Conservation (phyloP, 495 filamentous ascomycete species). For the Immersiella caudata region DNA sequence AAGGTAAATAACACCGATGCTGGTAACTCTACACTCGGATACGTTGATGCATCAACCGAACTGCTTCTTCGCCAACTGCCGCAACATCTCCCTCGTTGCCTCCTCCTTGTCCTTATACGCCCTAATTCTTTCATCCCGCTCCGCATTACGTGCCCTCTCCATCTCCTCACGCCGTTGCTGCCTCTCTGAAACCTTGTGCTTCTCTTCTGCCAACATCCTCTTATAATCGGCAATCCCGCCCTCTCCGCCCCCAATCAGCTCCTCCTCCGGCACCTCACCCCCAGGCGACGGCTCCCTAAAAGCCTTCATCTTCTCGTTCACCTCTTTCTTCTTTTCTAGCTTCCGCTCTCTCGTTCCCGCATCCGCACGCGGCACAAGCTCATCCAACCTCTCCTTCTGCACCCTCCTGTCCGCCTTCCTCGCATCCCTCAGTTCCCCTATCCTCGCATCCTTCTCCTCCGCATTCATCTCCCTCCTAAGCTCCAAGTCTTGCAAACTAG, state of each 20-base stretch:
- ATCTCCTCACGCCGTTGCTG: conserved; percentile 68
- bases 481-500: conserved; percentile 73
- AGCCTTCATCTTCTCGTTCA: conserved; percentile 58
- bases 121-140: conserved; percentile 64
- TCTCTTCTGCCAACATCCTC: conserved; percentile 53
- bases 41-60: conserved; percentile 47
- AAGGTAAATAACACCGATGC: too few relatives aligned
- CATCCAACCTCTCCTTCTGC: conserved; percentile 70
- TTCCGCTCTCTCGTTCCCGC: conserved; percentile 81
- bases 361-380: conserved; percentile 81
- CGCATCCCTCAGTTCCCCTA: conserved; percentile 59
- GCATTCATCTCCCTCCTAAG: conserved; percentile 53
- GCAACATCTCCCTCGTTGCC: conserved; percentile 67
- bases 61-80: conserved; percentile 59
- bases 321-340: conserved; percentile 73
- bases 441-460: conserved; percentile 57
- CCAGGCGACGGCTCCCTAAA: conserved; percentile 64
- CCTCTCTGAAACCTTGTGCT: conserved; percentile 66
- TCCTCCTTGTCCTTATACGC: conserved; percentile 64
- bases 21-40: too few relatives aligned
- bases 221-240: conserved; percentile 57
- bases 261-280: conserved; percentile 59
- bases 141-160: conserved; percentile 58
- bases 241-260: conserved; percentile 65
- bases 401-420: conserved; percentile 63